Conservation (phyloP, 345 rosid species). For the Populus ilicifolia region DNA sequence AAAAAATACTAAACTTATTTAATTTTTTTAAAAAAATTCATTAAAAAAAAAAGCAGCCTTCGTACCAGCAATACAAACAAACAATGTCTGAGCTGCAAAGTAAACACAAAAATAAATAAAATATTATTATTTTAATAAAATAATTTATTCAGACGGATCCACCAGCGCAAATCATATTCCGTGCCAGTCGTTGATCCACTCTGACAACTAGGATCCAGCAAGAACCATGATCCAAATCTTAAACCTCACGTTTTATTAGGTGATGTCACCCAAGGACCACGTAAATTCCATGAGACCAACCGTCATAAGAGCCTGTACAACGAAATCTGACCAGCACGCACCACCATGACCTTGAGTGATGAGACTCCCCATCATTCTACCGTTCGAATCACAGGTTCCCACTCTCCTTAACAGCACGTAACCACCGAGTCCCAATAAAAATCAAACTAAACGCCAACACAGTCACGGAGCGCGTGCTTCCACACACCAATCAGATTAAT, state of each 20-base stretch:
- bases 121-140: too few relatives aligned
- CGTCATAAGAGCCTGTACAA: not conserved
- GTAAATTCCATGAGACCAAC: not conserved
- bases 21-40: too few relatives aligned
- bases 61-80: too few relatives aligned
- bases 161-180: too few relatives aligned
- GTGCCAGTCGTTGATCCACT: too few relatives aligned
- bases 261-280: constrained; percentile 7
- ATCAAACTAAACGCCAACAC: too few relatives aligned
- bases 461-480: not conserved
- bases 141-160: too few relatives aligned
- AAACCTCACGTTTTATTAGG: not conserved
- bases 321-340: constrained; percentile 11
- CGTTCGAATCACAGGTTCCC: not conserved
- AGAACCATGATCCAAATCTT: not conserved
- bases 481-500: not conserved
- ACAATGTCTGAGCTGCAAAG: too few relatives aligned
- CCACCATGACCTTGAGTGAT: constrained; percentile 3
- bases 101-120: too few relatives aligned
- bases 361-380: not conserved
- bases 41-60: too few relatives aligned
- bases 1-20: too few relatives aligned
- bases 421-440: not conserved
- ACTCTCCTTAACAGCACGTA: not conserved
- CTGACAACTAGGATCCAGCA: too few relatives aligned